Evolutionary conservation across 129 eudicot species (phyloP).

Genomic region (Ambrosia artemisiifolia): DNA sequence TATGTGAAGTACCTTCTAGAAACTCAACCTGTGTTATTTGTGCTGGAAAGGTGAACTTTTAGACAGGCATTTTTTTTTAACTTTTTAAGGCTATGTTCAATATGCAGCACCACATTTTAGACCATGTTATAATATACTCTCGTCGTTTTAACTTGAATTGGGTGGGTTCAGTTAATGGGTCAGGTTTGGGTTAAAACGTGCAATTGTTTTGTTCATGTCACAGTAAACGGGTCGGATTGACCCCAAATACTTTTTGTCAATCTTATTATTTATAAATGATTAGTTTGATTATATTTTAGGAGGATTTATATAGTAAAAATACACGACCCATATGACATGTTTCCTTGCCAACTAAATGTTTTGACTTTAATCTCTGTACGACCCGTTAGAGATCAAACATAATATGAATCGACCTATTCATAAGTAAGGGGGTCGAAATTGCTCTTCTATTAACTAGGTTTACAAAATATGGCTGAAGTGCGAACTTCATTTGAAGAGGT

Average conservation of each 20-base stretch:
- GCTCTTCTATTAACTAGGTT: no score
- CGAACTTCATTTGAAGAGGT: not conserved
- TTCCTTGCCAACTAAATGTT: not conserved
- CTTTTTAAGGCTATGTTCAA: not conserved
- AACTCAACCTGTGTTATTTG: slow-evolving; percentile 86
- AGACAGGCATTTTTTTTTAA: not conserved
- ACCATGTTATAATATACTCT: not conserved
- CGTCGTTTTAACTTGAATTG: not conserved
- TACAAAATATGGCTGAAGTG: not conserved
- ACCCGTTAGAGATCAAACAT: not conserved
- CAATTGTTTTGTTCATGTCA: not conserved
- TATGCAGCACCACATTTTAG: not conserved
- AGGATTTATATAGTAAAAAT: not conserved
- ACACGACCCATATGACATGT: not conserved
- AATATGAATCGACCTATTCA: not conserved
- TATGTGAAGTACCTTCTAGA: slow-evolving; percentile 90
- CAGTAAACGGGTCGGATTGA: not conserved
- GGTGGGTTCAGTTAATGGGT: not conserved
- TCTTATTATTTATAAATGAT: not conserved
- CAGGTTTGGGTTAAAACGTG: not conserved
- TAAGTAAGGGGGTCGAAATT: not conserved
- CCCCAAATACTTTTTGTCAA: not conserved
- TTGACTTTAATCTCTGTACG: not conserved
- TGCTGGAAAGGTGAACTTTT: slow-evolving; percentile 73
- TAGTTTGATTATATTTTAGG: no score